phyloP scores from a whole-genome alignment of 306 rosid genomes.

The Aeschynomene evenia region DNA sequence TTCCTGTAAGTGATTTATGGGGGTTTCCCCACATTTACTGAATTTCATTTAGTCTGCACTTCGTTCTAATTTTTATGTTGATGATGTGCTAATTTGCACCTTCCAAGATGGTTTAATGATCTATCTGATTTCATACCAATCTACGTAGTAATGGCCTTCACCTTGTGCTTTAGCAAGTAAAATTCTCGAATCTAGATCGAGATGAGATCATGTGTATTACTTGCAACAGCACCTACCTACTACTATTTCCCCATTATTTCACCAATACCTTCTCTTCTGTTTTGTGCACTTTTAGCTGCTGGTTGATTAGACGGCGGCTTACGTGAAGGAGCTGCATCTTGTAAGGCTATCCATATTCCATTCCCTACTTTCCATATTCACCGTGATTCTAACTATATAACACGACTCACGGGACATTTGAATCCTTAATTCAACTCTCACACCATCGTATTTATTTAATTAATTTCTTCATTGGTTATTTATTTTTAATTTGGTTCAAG shows the following conservation, averaged over 20 bases:
- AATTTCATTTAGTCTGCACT: constrained; percentile 26
- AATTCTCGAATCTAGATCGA: too few species aligned
- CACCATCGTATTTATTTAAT: background rate
- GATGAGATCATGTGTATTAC: too few species aligned
- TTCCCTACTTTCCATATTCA: background rate
- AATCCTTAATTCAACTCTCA: background rate
- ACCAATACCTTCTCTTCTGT: too few species aligned
- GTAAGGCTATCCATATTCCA: background rate
- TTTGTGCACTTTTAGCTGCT: too few species aligned
- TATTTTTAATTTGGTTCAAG: background rate
- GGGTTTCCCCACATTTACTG: constrained; percentile 50
- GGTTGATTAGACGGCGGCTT: constrained; percentile 21
- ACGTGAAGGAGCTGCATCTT: background rate
- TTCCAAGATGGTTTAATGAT: too few species aligned
- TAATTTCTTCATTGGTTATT: background rate
- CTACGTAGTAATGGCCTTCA: background rate
- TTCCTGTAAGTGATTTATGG: constrained; percentile 56
- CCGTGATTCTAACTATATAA: too few species aligned
- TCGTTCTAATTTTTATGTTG: constrained; percentile 12
- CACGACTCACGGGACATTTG: background rate
- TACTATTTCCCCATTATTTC: too few species aligned
- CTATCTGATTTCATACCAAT: background rate
- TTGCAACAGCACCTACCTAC: too few species aligned
- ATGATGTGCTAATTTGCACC: background rate
- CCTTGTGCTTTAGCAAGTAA: too few species aligned